A percentile compares a stretch with the other conserved stretches of the same genome.
These are phyloP conservation scores for Backusella mclennaniae DNA, from an alignment of 192 early-diverging fungal genomes.

Conservation along the genomic window DNA sequence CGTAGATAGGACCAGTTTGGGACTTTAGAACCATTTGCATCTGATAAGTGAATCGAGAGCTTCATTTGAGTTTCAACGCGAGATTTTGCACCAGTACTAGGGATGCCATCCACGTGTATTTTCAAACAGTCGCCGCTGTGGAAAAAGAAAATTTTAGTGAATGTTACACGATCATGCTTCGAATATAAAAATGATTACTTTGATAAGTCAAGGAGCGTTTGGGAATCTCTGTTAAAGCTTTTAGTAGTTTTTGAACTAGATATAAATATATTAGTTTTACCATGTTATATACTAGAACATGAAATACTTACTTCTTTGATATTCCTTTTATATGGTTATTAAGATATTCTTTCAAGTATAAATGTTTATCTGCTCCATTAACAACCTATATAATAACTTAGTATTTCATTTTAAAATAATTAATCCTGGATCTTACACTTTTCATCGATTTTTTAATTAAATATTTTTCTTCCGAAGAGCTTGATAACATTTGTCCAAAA, in stretches of 20 bases:
- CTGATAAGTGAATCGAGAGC: slow-evolving; percentile 79
- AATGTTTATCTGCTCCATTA: not conserved
- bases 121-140: not conserved
- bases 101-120: slow-evolving; percentile 39
- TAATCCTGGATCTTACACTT: not conserved
- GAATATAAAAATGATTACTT: not conserved
- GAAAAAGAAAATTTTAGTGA: not conserved
- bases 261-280: not conserved
- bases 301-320: not conserved
- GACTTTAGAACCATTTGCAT: slow-evolving; percentile 66
- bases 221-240: not conserved
- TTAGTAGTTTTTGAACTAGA: not conserved
- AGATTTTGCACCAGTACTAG: slow-evolving; percentile 68
- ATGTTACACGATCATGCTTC: not conserved
- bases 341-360: not conserved
- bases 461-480: not conserved
- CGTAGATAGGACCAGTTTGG: slow-evolving; percentile 79
- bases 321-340: not conserved
- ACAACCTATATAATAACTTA: not conserved
- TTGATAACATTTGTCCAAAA: not conserved
- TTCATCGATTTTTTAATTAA: not conserved
- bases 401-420: not conserved
- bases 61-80: slow-evolving; percentile 97
- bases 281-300: not conserved
- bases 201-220: not conserved